phyloP scores from a whole-genome alignment of 352 stramenopile genomes.

The Poterioochromonas sp. region DNA sequence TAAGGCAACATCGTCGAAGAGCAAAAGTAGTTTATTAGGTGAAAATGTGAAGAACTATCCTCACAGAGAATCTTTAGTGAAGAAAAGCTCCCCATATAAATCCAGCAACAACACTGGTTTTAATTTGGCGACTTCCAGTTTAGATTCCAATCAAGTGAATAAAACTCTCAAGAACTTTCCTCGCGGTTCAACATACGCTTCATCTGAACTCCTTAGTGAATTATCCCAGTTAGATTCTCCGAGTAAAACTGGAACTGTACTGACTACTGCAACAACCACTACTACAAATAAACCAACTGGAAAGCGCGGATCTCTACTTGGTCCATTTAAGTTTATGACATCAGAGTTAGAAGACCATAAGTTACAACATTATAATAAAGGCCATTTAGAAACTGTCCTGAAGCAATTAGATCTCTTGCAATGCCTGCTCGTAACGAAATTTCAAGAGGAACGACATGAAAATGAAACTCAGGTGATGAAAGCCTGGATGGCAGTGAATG shows the following conservation, averaged over 20 bases:
- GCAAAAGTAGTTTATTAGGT: neutral
- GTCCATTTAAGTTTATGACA: neutral
- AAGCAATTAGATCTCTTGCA: neutral
- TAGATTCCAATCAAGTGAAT: neutral
- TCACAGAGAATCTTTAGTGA: neutral
- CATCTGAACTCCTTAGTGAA: neutral
- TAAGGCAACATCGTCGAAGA: too few relatives aligned
- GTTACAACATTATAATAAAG: neutral
- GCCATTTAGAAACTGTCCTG: neutral
- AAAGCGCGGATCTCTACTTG: neutral
- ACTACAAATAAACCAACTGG: neutral
- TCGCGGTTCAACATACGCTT: neutral
- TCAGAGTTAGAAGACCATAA: neutral
- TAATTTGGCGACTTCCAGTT: neutral
- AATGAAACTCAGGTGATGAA: neutral
- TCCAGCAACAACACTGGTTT: too few relatives aligned
- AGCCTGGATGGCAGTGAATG: neutral
- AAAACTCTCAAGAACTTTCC: neutral
- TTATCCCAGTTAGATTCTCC: neutral
- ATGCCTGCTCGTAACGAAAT: neutral
- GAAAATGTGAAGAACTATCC: neutral
- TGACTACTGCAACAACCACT: neutral
- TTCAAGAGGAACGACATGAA: neutral
- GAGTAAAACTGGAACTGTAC: neutral
- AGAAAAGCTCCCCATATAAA: too few relatives aligned